Base-by-base conservation (phyloP, 2,329 filamentous ascomycete species). In the Claviceps sp. region DNA sequence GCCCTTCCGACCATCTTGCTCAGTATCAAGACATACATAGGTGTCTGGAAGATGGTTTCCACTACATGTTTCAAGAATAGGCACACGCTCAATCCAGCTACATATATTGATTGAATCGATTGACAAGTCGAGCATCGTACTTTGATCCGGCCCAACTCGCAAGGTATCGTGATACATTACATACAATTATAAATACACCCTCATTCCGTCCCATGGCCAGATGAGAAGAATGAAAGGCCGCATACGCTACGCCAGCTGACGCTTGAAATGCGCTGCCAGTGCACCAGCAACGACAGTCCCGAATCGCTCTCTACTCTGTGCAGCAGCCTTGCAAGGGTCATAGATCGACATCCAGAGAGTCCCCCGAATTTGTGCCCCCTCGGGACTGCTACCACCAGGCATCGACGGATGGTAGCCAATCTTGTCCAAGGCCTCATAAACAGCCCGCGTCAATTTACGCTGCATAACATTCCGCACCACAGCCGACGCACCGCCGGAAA, bases 351-450 rank as follows among this genome's bases (percentile, higher is more conserved):
- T 20, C 61, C 61, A 62, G 4, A 65, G 43, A 1, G 63, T 64
- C 0, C 63, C 63, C 13, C 54, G 43, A 2, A 65, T 57, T 51
- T 47, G 44, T 56, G 14, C 38, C 51, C 13, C 42, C 37, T 2
- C 30, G 3, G 48, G 55, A 2, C 50, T 26, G 1, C 57, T 55
- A 2, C 50, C 22, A 1, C 57, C 46, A 47, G 59, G 44, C 26
- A 14, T 43, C 41, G 43, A 47, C 7, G 53, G 13, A 18, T 16
- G 50, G 46, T 63, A 61, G 20, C 64, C 64, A 45, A 62, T 51
- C 5, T 59, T 55, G 41, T 59, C 55, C 48, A 69, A 50, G 3
- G 61, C 59, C 18, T 38, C 24, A 54, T 62, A 65, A 18, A 68
- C 52, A 26, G 60, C 60, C 7, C 55, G 47, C 16, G 58, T 58